Base-by-base conservation (phyloP, 805 yeast genomes). In the Vanderwaltozyma polyspora region DNA sequence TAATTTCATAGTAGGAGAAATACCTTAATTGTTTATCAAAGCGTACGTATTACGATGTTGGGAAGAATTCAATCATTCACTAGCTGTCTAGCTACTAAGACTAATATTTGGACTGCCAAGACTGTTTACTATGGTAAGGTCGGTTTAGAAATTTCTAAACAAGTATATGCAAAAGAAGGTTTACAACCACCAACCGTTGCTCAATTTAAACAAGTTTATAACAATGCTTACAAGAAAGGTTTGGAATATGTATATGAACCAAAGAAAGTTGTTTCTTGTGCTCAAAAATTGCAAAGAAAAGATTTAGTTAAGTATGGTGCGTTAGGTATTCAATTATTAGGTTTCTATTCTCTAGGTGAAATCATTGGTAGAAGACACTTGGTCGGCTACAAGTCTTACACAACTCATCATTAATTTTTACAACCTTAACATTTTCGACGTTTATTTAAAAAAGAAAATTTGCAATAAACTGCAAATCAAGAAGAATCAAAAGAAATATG, bases 311-410 rank as follows among this genome's bases (percentile, higher is more conserved):
- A 73, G 63, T 81, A 71, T 59, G 79, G 79, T 49, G 79, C 87
- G 25, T 76, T 74, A 63, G 77, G 76, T 47, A 64, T 86, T 48
- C 98, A 91, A 67, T 64, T 89, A 36, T 67, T 83, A 46, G 98
- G 96, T 44, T 72, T 87, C 59, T 91, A 86, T 65, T 76, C 96
- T 19, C 70, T 89, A 31, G 98, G 98, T 59, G 98, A 91, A 72
- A 76, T 87, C 49, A 71, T 91, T 55, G 98, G 98, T 56, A 85
- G 97, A 72, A 81, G 97, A 70, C 76, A 82, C 54, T 51, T 91
- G 41, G 82, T 86, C 55, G 95, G 96, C 48, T 89, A 91, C 74
- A 71, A 59, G 41, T 63, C 50, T 60, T 34, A 43, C 25, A 25
- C 42, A 26, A 22, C 36, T 28, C 18, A 27, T 12, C 28, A 28